Conservation (phyloP, 768 basidiomycete genomes). For the Lactarius vividus region DNA sequence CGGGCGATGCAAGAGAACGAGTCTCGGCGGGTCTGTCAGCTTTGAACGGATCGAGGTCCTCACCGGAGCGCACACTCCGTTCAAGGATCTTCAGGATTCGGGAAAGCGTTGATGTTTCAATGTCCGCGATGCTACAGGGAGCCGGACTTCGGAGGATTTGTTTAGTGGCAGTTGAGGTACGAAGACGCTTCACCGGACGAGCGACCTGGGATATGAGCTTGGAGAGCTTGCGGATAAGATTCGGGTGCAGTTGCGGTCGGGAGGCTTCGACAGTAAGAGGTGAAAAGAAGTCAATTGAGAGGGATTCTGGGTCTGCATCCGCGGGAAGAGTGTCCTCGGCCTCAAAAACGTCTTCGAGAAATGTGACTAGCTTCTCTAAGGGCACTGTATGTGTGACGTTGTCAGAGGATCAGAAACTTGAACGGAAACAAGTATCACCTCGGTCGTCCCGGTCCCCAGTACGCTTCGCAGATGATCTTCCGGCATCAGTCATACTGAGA, state of each 20-base stretch:
- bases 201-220: slow-evolving; percentile 67
- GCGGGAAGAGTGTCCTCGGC: slow-evolving; percentile 70
- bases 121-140: slow-evolving; percentile 52
- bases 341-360: slow-evolving; percentile 84
- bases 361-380: slow-evolving; percentile 68
- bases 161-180: slow-evolving; percentile 40
- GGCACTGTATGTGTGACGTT: slow-evolving; percentile 43
- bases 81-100: slow-evolving; percentile 76
- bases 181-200: slow-evolving; percentile 63
- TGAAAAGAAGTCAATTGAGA: slow-evolving; percentile 66
- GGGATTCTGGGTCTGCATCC: slow-evolving; percentile 48
- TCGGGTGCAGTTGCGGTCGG: slow-evolving; percentile 57
- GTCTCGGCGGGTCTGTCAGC: slow-evolving; percentile 28
- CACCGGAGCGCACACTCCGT: slow-evolving; percentile 71
- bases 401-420: background rate
- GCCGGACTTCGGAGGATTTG: slow-evolving; percentile 50
- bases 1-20: slow-evolving; percentile 29
- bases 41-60: slow-evolving; percentile 72
- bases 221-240: slow-evolving; percentile 62
- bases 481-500: slow-evolving; percentile 34
- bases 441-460: slow-evolving; percentile 77
- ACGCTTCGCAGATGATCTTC: slow-evolving; percentile 52
- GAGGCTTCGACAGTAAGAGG: slow-evolving; percentile 53
- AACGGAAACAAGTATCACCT: slow-evolving; percentile 39
- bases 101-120: slow-evolving; percentile 60